Conservation (phyloP, 73 alveolate genomes). For the Symbiodinium natans region DNA sequence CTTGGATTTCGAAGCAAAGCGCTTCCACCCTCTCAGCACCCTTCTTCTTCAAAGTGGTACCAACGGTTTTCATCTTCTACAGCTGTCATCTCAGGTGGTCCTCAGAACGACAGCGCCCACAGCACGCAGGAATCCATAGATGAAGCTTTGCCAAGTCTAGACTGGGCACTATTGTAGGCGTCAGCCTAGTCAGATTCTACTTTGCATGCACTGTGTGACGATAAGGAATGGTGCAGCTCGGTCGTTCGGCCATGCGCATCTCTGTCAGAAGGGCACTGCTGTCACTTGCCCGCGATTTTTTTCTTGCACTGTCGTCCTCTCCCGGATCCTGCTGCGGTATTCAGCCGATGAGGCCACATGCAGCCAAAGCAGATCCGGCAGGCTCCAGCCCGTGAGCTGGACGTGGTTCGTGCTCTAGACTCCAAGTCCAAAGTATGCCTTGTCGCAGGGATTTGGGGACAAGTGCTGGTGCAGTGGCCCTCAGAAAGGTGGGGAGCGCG, state of each 20-base stretch:
- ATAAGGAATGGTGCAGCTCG: slow-evolving; percentile 47
- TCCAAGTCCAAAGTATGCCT: no score
- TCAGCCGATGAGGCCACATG: slow-evolving; percentile 27
- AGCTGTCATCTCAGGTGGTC: slow-evolving; percentile 40
- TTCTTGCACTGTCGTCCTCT: not conserved
- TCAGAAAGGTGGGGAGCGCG: not conserved
- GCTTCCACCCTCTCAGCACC: no score
- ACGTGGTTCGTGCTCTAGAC: no score
- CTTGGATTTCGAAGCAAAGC: no score
- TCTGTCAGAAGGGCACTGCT: slow-evolving; percentile 72
- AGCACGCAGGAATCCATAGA: slow-evolving; percentile 47
- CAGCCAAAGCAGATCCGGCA: slow-evolving; percentile 41
- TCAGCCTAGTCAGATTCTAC: no score
- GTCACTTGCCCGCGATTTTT: not conserved
- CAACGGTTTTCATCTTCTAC: not conserved
- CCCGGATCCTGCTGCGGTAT: not conserved
- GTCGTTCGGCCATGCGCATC: slow-evolving; percentile 44
- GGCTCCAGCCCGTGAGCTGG: no score
- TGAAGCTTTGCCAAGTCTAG: not conserved
- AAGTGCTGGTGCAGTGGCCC: slow-evolving; percentile 91
- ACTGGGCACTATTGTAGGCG: no score
- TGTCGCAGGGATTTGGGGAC: slow-evolving; percentile 56
- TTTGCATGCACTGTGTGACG: not conserved
- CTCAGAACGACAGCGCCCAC: slow-evolving; percentile 27
- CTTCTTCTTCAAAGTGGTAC: no score